These are phyloP conservation scores for Auricularia heimuer DNA, from an alignment of 768 basidiomycete genomes.

Conservation along the genomic window DNA sequence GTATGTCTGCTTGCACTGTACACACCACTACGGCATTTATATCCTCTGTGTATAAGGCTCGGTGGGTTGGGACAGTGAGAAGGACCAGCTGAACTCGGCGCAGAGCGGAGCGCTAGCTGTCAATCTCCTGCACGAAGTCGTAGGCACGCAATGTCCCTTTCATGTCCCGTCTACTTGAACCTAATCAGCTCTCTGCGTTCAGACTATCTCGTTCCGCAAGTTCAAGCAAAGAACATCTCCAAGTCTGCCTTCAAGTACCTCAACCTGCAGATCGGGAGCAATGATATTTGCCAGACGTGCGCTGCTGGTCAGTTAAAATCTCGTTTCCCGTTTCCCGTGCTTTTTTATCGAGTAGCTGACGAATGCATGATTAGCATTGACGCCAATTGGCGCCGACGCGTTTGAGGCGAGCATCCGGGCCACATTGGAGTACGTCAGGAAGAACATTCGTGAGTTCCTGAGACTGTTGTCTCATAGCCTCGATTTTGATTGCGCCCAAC, in stretches of 20 bases:
- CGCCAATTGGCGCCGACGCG: conserved; percentile 7
- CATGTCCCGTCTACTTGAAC: too few relatives aligned
- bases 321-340: neutral
- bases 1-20: neutral
- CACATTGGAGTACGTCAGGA: conserved; percentile 8
- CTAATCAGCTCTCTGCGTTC: neutral
- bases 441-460: conserved; percentile 8
- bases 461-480: neutral
- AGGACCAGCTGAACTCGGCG: conserved; percentile 11
- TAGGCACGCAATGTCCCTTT: neutral
- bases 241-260: conserved; percentile 9
- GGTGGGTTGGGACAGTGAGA: conserved; percentile 9
- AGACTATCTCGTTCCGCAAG: conserved; percentile 11
- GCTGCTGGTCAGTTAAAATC: neutral
- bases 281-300: conserved; percentile 11
- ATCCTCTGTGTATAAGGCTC: conserved; percentile 2
- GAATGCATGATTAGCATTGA: neutral
- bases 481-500: neutral
- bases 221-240: conserved; percentile 4
- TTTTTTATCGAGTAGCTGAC: neutral
- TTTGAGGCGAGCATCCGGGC: conserved; percentile 9
- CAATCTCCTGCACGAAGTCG: conserved; percentile 9
- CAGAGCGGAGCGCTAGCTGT: conserved; percentile 9
- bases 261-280: conserved; percentile 13
- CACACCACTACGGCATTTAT: neutral